Conservation (phyloP, 2,329 filamentous ascomycete species). For the Pestalotiopsis sp. region DNA sequence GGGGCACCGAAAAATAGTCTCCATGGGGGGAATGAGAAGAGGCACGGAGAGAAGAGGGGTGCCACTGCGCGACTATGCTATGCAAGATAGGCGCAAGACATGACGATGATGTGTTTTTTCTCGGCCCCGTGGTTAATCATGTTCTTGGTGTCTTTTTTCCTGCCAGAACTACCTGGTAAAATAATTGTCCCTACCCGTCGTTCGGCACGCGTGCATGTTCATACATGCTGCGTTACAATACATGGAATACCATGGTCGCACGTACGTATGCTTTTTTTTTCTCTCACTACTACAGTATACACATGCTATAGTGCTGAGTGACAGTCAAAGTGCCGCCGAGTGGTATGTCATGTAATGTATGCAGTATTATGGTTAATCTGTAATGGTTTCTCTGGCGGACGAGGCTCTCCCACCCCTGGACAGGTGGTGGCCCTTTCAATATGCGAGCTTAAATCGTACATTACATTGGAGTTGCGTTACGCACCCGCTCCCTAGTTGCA, state of each 20-base stretch:
- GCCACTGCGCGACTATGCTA: not conserved
- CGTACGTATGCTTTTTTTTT: no score
- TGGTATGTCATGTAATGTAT: not conserved
- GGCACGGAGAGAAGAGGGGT: not conserved
- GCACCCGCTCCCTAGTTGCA: conserved; percentile 8
- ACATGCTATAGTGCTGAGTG: no score
- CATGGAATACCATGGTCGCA: no score
- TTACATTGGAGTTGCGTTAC: conserved; percentile 10
- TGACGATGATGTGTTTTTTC: not conserved
- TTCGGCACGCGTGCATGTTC: not conserved
- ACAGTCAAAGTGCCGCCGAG: no score
- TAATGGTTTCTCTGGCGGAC: not conserved
- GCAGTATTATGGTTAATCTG: not conserved
- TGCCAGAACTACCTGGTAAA: not conserved
- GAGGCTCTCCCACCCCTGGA: not conserved
- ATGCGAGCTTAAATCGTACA: conserved; percentile 11
- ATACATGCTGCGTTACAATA: no score
- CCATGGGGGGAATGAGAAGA: not conserved
- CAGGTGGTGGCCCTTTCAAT: not conserved
- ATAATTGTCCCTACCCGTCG: not conserved
- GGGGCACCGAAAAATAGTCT: not conserved
- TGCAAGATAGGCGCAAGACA: conserved; percentile 13
- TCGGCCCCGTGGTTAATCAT: not conserved
- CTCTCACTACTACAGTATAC: no score
- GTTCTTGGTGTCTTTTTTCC: no score